Base-by-base conservation (phyloP, 495 filamentous ascomycete species). In the Rhypophila decipiens region DNA sequence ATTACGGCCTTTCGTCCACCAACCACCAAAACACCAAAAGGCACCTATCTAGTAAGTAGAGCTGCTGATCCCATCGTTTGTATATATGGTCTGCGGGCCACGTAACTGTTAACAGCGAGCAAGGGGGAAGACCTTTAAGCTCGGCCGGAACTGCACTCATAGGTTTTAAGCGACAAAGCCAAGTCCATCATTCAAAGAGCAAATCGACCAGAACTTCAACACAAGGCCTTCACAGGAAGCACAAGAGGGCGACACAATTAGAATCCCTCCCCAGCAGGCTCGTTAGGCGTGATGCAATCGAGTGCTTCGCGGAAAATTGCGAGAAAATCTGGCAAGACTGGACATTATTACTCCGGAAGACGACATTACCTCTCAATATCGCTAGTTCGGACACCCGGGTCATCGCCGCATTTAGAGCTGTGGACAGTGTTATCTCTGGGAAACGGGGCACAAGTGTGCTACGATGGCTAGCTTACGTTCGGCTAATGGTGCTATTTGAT, bases 251-350 rank as follows among this genome's bases (percentile, higher is more conserved):
- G 38, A 36, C 19, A 38, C 23, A 36, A 46, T 46, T 41, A 35
- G 36, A 34, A 27, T 51, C 49, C 37, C 44, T 51, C 5, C 11
- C 20, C 33, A 39, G 44, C 12, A 41, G 42, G 49, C 49, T 51
- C 27, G 21, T 44, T 21, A 44, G 49, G 24, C 24, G 31, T 21
- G 36, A 51, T 39, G 33, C 41, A 45, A 34, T 46, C 36, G 29
- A 45, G 33, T 46, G 42, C 42, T 51, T 51, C n/a, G 37, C 36
- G n/a, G 33, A 34, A 2, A 51, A 46, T 31, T 51, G 36, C 23
- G 15, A 46, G 42, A 51, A 46, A 31, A 51, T 44, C 13, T 40
- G 31, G 31, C 41, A 21, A 46, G 49, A 51, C 49, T 51, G 33
- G 49, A 39, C 29, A 39, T 41, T 24, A 40, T 45, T 51, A 24